Conservation (phyloP, 1,284 basidiomycete species). For the Taiwanofungus camphoratus region DNA sequence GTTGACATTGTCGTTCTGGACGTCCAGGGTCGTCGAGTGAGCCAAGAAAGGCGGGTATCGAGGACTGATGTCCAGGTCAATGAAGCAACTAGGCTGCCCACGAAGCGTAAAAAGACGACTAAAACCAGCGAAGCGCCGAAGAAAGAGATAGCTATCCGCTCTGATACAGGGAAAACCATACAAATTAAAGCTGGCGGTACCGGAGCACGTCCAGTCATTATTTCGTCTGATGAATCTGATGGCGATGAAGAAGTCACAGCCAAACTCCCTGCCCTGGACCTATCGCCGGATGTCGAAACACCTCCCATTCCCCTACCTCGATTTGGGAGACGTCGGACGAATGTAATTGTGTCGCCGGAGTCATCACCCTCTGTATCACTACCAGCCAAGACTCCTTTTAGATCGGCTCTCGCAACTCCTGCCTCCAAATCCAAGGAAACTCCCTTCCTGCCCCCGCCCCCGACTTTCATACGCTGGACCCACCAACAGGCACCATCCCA, state of each 20-base stretch:
- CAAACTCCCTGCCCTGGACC: slow-evolving; percentile 7
- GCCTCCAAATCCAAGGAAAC: slow-evolving; percentile 7
- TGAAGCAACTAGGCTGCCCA: slow-evolving; percentile 9
- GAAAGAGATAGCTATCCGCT: slow-evolving; percentile 11
- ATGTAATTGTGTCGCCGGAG: background rate
- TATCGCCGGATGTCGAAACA: slow-evolving; percentile 4
- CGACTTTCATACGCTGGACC: slow-evolving; percentile 18
- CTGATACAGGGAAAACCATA: slow-evolving; percentile 14
- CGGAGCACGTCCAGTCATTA: slow-evolving; percentile 25
- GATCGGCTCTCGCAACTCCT: slow-evolving; percentile 20
- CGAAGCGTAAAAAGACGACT: background rate
- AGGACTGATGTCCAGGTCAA: slow-evolving; percentile 27
- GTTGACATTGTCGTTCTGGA: slow-evolving; percentile 66
- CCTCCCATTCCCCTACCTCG: background rate
- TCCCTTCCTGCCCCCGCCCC: slow-evolving; percentile 8
- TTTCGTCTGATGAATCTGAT: slow-evolving; percentile 42
- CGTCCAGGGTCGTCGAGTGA: slow-evolving; percentile 46
- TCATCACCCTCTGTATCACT: background rate
- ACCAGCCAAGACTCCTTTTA: background rate
- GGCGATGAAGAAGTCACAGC: slow-evolving; percentile 13
- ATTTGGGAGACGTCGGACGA: background rate
- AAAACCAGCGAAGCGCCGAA: background rate
- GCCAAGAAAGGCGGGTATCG: slow-evolving; percentile 41
- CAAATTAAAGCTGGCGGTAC: slow-evolving; percentile 12
- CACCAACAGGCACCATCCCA: slow-evolving; percentile 29